Conservation (phyloP, 2,329 filamentous ascomycete genomes). For the Fusarium goolgardi region DNA sequence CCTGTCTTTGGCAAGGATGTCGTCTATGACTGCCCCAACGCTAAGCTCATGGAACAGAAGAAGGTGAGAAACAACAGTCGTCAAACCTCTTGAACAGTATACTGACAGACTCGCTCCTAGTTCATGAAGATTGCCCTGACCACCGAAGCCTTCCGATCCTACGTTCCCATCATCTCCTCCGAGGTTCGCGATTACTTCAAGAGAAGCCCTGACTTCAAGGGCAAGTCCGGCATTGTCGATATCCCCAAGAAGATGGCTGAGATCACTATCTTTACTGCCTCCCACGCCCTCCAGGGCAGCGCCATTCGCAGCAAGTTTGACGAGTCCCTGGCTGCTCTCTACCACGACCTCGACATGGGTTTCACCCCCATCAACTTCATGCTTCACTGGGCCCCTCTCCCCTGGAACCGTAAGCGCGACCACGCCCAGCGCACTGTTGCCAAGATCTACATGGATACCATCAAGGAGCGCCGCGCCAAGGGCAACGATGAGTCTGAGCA, state of each 20-base stretch:
- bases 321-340: slow-evolving; percentile 81
- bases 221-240: slow-evolving; percentile 74
- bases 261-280: slow-evolving; percentile 90
- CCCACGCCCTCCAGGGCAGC: slow-evolving; percentile 84
- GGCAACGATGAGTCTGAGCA: slow-evolving; percentile 63
- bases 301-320: slow-evolving; percentile 86
- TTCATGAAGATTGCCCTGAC: slow-evolving; percentile 87
- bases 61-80: slow-evolving; percentile 67
- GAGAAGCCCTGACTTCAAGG: slow-evolving; percentile 73
- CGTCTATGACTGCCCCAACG: slow-evolving; percentile 90
- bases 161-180: slow-evolving; percentile 80
- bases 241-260: slow-evolving; percentile 82
- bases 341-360: slow-evolving; percentile 90
- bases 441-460: slow-evolving; percentile 84
- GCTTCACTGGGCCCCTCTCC: slow-evolving; percentile 87
- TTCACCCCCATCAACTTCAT: slow-evolving; percentile 92
- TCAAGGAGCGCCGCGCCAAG: slow-evolving; percentile 73
- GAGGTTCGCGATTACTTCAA: slow-evolving; percentile 82
- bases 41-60: slow-evolving; percentile 96
- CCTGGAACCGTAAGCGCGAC: slow-evolving; percentile 87
- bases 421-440: slow-evolving; percentile 83
- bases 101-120: slow-evolving; percentile 52
- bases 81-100: neutral
- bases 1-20: slow-evolving; percentile 85
- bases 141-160: slow-evolving; percentile 76